Evolutionary conservation across 202 grass and related monocot genomes (phyloP).

Genomic region (Zizania palustris): DNA sequence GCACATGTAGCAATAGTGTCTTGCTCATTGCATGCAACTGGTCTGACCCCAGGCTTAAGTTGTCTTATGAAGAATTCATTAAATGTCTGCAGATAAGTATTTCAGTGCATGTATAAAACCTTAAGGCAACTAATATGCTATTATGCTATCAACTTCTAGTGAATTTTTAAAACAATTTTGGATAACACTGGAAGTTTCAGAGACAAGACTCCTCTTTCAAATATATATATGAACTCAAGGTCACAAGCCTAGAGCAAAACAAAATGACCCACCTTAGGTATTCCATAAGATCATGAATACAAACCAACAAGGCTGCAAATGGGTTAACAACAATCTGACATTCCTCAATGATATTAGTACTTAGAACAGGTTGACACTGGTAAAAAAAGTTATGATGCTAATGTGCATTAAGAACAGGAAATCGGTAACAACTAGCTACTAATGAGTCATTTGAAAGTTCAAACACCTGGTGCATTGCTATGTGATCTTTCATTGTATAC

Average conservation of each 20-base stretch:
- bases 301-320: neutral
- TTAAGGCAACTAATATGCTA: neutral
- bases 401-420: neutral
- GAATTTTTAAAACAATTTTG: neutral
- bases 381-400: neutral
- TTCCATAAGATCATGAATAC: neutral
- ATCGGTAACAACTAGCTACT: neutral
- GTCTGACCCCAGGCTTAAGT: conserved; percentile 75
- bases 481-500: neutral
- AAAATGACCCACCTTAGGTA: neutral
- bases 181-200: neutral
- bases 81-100: conserved; percentile 66
- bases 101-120: neutral
- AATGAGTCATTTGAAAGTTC: neutral
- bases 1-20: conserved; percentile 75
- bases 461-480: conserved; percentile 22
- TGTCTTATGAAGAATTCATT: conserved; percentile 94
- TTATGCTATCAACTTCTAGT: neutral
- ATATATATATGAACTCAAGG: neutral
- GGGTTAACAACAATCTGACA: neutral
- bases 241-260: neutral
- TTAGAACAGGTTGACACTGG: neutral
- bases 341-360: neutral
- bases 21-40: conserved; percentile 52
- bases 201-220: neutral